Evolutionary conservation across 768 basidiomycete genomes (phyloP).

Genomic region (Exsudoporus frostii): DNA sequence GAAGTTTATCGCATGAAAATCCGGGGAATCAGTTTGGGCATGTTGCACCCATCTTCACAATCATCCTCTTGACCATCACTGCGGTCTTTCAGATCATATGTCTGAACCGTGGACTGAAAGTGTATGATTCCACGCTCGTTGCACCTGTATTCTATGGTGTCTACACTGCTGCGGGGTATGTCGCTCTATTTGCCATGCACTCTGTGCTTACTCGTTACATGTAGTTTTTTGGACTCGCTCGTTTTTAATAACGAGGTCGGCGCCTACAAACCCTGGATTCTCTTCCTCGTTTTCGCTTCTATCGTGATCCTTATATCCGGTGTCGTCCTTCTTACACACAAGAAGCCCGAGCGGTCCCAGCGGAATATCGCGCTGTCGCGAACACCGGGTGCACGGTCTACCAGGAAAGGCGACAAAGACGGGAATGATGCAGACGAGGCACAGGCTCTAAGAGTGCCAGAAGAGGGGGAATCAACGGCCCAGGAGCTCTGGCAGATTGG

Average conservation of each 20-base stretch:
- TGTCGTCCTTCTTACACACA: slow-evolving; percentile 90
- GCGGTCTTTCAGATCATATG: slow-evolving; percentile 91
- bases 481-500: slow-evolving; percentile 67
- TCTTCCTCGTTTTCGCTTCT: slow-evolving; percentile 84
- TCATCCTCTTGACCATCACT: slow-evolving; percentile 57
- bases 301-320: slow-evolving; percentile 85
- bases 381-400: slow-evolving; percentile 24
- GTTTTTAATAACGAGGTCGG: slow-evolving; percentile 83
- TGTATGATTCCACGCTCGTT: slow-evolving; percentile 87
- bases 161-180: slow-evolving; percentile 79
- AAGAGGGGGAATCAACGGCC: slow-evolving; percentile 36
- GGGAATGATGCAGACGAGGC: slow-evolving; percentile 37
- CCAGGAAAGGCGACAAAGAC: slow-evolving; percentile 12
- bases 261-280: slow-evolving; percentile 84
- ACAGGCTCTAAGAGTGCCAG: slow-evolving; percentile 33
- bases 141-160: slow-evolving; percentile 95
- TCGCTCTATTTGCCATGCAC: slow-evolving; percentile 1
- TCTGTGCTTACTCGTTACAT: slow-evolving; percentile 4
- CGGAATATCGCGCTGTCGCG: slow-evolving; percentile 28
- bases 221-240: slow-evolving; percentile 60
- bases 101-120: slow-evolving; percentile 83
- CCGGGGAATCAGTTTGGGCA: slow-evolving; percentile 87
- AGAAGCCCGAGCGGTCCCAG: slow-evolving; percentile 66
- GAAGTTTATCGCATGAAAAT: slow-evolving; percentile 73
- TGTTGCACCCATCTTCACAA: slow-evolving; percentile 73